A percentile compares a stretch with the other conserved stretches of the same genome.
Conservation (phyloP, 2,329 filamentous ascomycete species). For the Fusarium liriodendri region DNA sequence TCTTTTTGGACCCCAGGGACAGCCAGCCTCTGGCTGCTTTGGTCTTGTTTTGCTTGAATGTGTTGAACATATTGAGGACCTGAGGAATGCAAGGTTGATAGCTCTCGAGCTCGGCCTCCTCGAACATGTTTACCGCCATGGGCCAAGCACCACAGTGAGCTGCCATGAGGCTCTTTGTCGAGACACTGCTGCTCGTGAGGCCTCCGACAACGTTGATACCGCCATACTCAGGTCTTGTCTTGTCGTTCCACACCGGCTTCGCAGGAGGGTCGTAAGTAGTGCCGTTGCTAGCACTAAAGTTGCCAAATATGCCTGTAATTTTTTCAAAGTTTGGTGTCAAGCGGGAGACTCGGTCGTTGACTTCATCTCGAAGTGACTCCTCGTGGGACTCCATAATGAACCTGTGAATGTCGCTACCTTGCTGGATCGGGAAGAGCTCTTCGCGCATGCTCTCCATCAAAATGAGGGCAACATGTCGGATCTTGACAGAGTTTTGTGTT, state of each 20-base stretch:
- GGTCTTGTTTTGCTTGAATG: conserved; percentile 29
- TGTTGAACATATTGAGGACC: conserved; percentile 49
- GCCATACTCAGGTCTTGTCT: conserved; percentile 43
- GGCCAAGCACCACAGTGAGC: conserved; percentile 56
- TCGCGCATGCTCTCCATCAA: conserved; percentile 58
- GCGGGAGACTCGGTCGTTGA: conserved; percentile 41
- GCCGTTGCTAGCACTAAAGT: conserved; percentile 34
- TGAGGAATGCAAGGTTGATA: conserved; percentile 59
- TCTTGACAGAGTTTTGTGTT: conserved; percentile 45
- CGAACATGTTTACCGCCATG: conserved; percentile 55
- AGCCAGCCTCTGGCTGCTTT: conserved; percentile 13
- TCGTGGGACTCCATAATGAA: conserved; percentile 47
- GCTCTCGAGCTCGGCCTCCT: conserved; percentile 53
- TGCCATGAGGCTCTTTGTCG: conserved; percentile 56
- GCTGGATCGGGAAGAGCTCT: conserved; percentile 58
- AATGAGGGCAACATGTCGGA: conserved; percentile 57
- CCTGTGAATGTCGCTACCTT: conserved; percentile 51
- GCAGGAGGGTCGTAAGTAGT: conserved; percentile 38
- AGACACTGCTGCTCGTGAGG: conserved; percentile 55
- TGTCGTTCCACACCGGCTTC: conserved; percentile 39
- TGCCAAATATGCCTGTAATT: conserved; percentile 36
- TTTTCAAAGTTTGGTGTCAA: conserved; percentile 43
- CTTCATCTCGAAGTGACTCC: conserved; percentile 45
- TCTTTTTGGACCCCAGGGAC: background rate
- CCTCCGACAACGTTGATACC: conserved; percentile 55